Percentiles rank a stretch among this genome's conserved stretches.
Conservation (phyloP, 2,329 filamentous ascomycete species). For the Xylariomycetidae sp. region DNA sequence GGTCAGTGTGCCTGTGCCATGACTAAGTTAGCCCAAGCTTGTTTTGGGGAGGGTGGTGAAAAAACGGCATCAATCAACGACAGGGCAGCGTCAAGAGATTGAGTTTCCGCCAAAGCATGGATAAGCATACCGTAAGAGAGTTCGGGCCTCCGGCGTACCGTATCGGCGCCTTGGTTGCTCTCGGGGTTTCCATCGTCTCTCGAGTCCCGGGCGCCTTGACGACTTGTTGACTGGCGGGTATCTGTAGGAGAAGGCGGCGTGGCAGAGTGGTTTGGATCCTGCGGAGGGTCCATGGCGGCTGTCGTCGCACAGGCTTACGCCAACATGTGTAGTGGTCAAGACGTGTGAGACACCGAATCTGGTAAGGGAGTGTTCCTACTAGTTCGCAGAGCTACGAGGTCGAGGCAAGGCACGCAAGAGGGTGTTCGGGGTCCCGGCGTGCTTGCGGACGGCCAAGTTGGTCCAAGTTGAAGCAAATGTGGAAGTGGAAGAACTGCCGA, state of each 20-base stretch:
- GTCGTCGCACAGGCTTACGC: conserved; percentile 9
- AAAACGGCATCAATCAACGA: background rate
- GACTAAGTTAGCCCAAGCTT: conserved; percentile 17
- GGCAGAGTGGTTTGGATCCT: conserved; percentile 31
- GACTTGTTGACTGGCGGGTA: conserved; percentile 34
- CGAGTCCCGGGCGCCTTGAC: conserved; percentile 20
- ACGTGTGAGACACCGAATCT: too few species aligned
- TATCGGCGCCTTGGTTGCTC: conserved; percentile 54
- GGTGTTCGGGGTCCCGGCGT: too few species aligned
- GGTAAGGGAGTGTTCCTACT: too few species aligned
- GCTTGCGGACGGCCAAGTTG: too few species aligned
- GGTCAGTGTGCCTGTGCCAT: conserved; percentile 28
- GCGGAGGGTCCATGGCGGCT: conserved; percentile 39
- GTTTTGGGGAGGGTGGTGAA: too few species aligned
- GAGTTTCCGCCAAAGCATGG: conserved; percentile 7
- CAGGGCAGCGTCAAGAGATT: conserved; percentile 5
- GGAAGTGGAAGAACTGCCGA: too few species aligned
- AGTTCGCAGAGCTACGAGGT: too few species aligned
- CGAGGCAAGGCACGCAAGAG: too few species aligned
- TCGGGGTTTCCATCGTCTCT: conserved; percentile 44
- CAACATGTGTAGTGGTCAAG: conserved; percentile 11
- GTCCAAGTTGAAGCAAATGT: too few species aligned
- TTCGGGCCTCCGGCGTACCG: conserved; percentile 52
- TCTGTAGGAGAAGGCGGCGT: conserved; percentile 42
- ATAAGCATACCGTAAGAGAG: conserved; percentile 41